A percentile compares a stretch with the other conserved stretches of the same genome.
Conservation (phyloP, 2,329 filamentous ascomycete species). For the Phialophora verrucosa region DNA sequence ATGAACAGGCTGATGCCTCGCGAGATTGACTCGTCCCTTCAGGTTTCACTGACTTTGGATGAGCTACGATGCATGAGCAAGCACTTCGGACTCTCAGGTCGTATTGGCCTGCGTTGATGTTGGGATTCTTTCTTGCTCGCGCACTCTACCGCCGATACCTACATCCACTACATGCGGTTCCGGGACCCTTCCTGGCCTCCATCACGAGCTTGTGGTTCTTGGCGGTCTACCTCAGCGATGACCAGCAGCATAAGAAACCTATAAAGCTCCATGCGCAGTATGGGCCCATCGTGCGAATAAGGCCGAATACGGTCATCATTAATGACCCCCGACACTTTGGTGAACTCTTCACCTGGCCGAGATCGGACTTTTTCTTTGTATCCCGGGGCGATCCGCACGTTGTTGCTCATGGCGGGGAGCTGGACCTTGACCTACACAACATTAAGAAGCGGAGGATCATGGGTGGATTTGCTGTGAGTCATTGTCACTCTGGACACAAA, state of each 20-base stretch:
- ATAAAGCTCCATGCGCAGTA: constrained; percentile 1
- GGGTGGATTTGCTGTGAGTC: neutral
- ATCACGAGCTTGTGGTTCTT: neutral
- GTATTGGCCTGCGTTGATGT: neutral
- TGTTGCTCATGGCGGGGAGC: neutral
- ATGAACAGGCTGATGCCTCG: too few species aligned
- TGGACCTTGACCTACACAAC: neutral
- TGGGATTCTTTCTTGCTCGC: neutral
- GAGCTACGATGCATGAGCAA: neutral
- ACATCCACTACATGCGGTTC: neutral
- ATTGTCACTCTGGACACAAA: neutral
- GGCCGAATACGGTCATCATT: neutral
- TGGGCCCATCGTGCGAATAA: neutral
- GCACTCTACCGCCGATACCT: constrained; percentile 3
- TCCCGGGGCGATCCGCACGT: neutral
- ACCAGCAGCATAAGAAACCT: neutral
- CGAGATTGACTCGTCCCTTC: too few species aligned
- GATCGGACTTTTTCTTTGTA: neutral
- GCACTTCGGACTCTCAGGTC: neutral
- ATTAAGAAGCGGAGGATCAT: neutral
- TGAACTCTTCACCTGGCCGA: neutral
- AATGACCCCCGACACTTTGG: neutral
- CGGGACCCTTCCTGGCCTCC: neutral
- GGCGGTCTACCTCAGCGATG: neutral
- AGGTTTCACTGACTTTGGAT: neutral